Base-by-base conservation (phyloP, 1,284 basidiomycete species). In the Pyrrhoderma lamaoense region DNA sequence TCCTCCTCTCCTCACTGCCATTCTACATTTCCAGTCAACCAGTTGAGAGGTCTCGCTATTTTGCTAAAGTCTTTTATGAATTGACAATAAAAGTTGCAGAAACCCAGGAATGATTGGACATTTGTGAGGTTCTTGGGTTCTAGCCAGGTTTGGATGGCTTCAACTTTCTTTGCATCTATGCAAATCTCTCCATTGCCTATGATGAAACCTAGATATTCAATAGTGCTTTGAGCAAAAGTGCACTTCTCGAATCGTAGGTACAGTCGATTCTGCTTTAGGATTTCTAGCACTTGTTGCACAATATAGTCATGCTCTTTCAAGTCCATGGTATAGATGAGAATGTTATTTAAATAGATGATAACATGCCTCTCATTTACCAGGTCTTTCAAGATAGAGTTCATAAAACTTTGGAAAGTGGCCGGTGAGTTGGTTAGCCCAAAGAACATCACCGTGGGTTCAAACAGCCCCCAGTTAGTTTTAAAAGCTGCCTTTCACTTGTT, bases 401-500 rank as follows among this genome's bases (percentile, higher is more conserved):
- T 57, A 27, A 49, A 42, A 45, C 25, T 11, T 48, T 70, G 68
- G 57, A 69, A 67, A 0, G 61, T 57, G 0, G 67, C 62, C 0
- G 70, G 71, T 0, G 66, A 67, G 54, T 73, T 74, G 42, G 63
- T 66, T 5, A 72, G 58, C 0, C 71, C 66, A 49, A 67, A 67
- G 0, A 64, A 64, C 66, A 70, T 63, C 23, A 69, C 65, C 2
- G 50, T 44, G 43, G 53, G 65, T 57, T 70, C 62, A 52, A 58
- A 72, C 0, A 75, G 61, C 0, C 60, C 47, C 44, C 66, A 45
- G 2, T 63, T 42, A 0, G 25, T 65, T 61, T 2, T 43, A 11
- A 2, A 56, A 25, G 45, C 70, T 66, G 1, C 64, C 59, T 48
- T 59, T 52, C 35, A 48, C 44, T 52, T n/a, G 27, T 53, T 40